Evolutionary conservation across 1,284 basidiomycete genomes (phyloP).

Genomic region (Pseudozyma sp.): DNA sequence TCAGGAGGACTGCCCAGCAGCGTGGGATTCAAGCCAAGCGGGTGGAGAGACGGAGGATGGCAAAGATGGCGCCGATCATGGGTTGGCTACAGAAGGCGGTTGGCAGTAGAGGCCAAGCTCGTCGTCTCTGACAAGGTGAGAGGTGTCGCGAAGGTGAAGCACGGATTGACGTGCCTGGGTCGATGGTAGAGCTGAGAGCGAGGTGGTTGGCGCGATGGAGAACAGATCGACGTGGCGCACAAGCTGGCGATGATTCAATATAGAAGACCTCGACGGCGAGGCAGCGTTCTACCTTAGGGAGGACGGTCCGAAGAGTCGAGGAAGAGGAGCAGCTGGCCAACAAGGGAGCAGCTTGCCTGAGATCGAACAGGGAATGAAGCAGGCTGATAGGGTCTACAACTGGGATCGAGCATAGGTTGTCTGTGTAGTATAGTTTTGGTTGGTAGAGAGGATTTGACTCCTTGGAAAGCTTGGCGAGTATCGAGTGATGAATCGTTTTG

Average conservation of each 20-base stretch:
- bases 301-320: conserved; percentile 62
- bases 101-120: conserved; percentile 51
- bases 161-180: neutral
- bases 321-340: conserved; percentile 60
- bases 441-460: conserved; percentile 33
- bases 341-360: conserved; percentile 40
- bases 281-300: conserved; percentile 41
- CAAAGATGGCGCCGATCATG: conserved; percentile 46
- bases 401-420: conserved; percentile 63
- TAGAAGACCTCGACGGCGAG: conserved; percentile 1
- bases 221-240: neutral
- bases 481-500: neutral
- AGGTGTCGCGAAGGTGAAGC: neutral
- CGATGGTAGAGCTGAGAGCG: neutral
- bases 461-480: conserved; percentile 15
- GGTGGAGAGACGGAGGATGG: conserved; percentile 45
- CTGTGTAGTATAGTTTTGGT: conserved; percentile 3
- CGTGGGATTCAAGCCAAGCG: conserved; percentile 51
- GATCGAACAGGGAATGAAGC: conserved; percentile 43
- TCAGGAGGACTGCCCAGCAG: conserved; percentile 31
- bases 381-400: conserved; percentile 57
- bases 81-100: conserved; percentile 49
- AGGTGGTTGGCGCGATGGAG: neutral
- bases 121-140: conserved; percentile 7
- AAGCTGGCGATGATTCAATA: neutral